Evolutionary conservation across 176 grass and related monocot genomes (phyloP).

Genomic region (Tuctoria greenei): DNA sequence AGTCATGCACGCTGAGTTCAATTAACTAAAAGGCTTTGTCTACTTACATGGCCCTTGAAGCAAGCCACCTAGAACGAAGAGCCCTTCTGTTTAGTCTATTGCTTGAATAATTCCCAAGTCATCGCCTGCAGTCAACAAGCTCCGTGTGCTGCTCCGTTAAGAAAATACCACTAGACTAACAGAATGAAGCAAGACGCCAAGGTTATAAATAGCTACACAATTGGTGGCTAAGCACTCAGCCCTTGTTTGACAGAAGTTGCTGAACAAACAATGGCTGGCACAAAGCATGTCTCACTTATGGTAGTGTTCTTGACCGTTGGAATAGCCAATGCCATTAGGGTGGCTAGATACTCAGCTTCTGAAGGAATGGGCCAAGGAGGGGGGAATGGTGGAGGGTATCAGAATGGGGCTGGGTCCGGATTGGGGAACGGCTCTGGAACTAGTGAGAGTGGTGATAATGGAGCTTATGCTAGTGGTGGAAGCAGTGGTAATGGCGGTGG

Average conservation of each 20-base stretch:
- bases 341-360: slow-evolving; percentile 6
- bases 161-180: neutral
- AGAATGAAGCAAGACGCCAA: neutral
- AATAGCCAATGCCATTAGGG: slow-evolving; percentile 22
- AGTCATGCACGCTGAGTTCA: no score
- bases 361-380: slow-evolving; percentile 5
- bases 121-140: neutral
- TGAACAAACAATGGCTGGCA: neutral
- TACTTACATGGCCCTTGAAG: neutral
- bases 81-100: neutral
- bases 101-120: neutral
- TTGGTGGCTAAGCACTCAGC: neutral
- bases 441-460: neutral
- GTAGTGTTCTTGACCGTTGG: slow-evolving; percentile 1
- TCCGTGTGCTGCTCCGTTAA: neutral
- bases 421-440: neutral
- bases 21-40: no score
- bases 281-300: neutral
- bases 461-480: neutral
- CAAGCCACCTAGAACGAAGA: neutral
- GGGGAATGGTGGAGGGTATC: neutral
- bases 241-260: neutral
- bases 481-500: neutral
- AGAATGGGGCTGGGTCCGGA: neutral
- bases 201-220: neutral